Evolutionary conservation across 2,329 filamentous ascomycete genomes (phyloP), one percentile per base, ranked within the genome.

Genomic region (Penicillium corylophilum): DNA sequence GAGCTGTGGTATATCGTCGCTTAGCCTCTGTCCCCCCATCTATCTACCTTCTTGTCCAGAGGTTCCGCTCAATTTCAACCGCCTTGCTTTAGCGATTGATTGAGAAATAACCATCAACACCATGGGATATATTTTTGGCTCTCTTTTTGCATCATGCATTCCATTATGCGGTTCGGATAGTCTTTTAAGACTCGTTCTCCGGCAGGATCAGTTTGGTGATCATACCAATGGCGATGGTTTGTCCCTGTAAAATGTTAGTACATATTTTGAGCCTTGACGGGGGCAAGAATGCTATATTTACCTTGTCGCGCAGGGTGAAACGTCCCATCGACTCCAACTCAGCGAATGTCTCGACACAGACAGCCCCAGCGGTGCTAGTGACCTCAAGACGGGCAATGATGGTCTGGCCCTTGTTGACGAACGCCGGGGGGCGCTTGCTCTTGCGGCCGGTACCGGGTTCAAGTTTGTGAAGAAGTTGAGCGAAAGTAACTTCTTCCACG

Each of bases 191-290:
- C 24, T 63, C 59, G 22, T 56, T 50, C 28, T 68, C 64, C 18
- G 60, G 22, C 26, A 47, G 46, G 62, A 89, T 84, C 55, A 99
- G 82, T 82, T 92, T 96, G 54, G 90, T 96, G 72, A 99, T 95
- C 83, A 99, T 99, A 68, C 94, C 94, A 77, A 99, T 99, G 50
- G 94, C 94, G 78, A 99, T 96, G 0, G 94, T 99, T 88, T 97
- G 93, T 65, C 94, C 94, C 86, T 97, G 68, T 48, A 69, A 62
- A 13, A 49, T 20, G 29, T 64, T 46, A 69, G 53, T 49, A 49
- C 53, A 23, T 13, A 20, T 63, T 69, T 22, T 18, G 16, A 54
- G 16, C 28, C 9, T 33, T 4, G 13, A 15, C n/a, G 16, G 33
- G 2, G 6, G 33, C 44, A 47, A 35, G 24, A 24, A 38, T 2